A percentile compares a stretch with the other conserved stretches of the same genome.
Conservation (phyloP, 1,139 yeast species). For the Geotrichum phurueaensis region DNA sequence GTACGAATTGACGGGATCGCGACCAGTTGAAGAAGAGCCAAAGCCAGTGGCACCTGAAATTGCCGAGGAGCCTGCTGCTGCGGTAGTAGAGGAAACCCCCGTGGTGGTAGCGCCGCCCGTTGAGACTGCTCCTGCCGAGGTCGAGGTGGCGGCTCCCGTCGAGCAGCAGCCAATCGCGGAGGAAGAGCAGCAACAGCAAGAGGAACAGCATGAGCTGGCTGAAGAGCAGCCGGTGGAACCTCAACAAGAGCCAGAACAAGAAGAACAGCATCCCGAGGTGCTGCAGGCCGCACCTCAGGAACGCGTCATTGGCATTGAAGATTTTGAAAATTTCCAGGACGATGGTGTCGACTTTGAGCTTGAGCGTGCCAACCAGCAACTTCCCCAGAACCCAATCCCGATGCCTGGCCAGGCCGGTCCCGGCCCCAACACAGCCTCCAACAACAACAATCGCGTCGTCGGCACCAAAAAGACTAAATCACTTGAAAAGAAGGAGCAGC, state of each 20-base stretch:
- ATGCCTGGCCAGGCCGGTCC: slow-evolving; percentile 11
- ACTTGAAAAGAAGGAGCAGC: slow-evolving; percentile 18
- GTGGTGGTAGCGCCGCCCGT: background rate
- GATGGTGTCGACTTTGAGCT: slow-evolving; percentile 14
- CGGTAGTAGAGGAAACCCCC: background rate
- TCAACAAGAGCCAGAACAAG: slow-evolving; percentile 1
- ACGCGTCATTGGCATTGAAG: slow-evolving; percentile 17
- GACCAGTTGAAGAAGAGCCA: slow-evolving; percentile 3
- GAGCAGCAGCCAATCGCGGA: background rate
- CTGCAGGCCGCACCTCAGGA: background rate
- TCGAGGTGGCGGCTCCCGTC: slow-evolving; percentile 7
- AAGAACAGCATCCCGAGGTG: background rate
- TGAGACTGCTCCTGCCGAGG: background rate
- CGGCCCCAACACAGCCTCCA: slow-evolving; percentile 6
- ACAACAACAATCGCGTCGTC: slow-evolving; percentile 9
- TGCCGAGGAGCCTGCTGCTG: background rate
- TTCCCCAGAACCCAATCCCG: slow-evolving; percentile 4
- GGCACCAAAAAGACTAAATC: slow-evolving; percentile 21
- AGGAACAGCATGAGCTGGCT: background rate
- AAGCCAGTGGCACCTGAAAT: background rate
- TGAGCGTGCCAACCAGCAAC: slow-evolving; percentile 15
- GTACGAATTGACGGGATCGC: slow-evolving; percentile 12
- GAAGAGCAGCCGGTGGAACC: background rate
- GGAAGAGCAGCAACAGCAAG: background rate
- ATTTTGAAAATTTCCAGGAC: slow-evolving; percentile 17